phyloP scores from a whole-genome alignment of 768 basidiomycete genomes.

The Cystobasidium ongulense region DNA sequence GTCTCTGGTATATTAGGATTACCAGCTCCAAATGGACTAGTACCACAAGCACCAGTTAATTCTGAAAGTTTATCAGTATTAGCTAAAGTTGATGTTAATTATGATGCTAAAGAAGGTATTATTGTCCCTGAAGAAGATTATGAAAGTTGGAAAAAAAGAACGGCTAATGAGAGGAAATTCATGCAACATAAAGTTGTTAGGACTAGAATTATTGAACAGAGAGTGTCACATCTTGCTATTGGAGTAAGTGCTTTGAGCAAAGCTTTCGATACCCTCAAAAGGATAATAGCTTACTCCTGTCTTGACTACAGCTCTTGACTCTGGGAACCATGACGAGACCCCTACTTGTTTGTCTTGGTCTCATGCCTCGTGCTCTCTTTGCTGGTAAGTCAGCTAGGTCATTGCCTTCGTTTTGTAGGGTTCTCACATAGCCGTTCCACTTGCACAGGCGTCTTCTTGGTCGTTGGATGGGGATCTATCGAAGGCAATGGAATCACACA shows the following conservation, averaged over 20 bases:
- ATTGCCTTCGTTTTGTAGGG: conserved; percentile 57
- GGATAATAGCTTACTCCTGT: background rate
- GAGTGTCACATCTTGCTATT: conserved; percentile 88
- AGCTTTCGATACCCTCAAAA: background rate
- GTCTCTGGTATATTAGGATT: conserved; percentile 76
- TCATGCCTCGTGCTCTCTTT: conserved; percentile 62
- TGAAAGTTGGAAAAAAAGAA: conserved; percentile 27
- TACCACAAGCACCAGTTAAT: conserved; percentile 73
- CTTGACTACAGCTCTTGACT: conserved; percentile 31
- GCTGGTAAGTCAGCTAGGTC: conserved; percentile 32
- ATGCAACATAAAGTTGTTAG: conserved; percentile 44
- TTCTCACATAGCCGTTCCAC: background rate
- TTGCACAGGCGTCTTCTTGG: conserved; percentile 25
- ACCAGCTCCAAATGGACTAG: conserved; percentile 67
- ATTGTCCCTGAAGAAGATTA: conserved; percentile 35
- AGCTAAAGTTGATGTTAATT: conserved; percentile 32
- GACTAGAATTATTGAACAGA: conserved; percentile 75
- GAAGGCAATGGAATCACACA: conserved; percentile 71
- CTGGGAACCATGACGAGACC: conserved; percentile 73
- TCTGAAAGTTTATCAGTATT: conserved; percentile 58
- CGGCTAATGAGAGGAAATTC: background rate
- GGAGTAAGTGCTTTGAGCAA: conserved; percentile 52
- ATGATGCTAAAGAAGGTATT: conserved; percentile 32
- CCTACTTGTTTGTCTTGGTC: conserved; percentile 65
- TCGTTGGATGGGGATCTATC: conserved; percentile 76